Base-by-base conservation (phyloP, 2,329 filamentous ascomycete genomes). In the Alternaria novae-zelandiae region DNA sequence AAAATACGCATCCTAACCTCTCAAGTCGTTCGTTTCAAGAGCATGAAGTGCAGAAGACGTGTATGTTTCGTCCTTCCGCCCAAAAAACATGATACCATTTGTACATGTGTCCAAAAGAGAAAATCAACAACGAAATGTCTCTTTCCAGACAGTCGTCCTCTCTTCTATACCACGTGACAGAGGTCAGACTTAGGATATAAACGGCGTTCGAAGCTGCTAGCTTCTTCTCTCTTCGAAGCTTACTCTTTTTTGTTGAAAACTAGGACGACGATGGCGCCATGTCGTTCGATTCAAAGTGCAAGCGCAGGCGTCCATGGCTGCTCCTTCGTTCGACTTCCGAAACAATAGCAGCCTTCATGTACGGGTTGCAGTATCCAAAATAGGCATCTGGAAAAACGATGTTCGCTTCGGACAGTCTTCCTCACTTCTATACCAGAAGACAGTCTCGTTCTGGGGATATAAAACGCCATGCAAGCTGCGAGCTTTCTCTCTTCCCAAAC, bases 131-230 rank as follows among this genome's bases (percentile, higher is more conserved):
- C 0, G 15, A 3, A 11, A 17, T 17, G 36, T 17, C n/a, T 17
- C 32, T 4, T 36, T 36, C 7, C 32, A 9, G 15, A n/a, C 32
- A 36, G 7, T 36, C 15, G 0, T 36, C 32, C 15, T n/a, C 15
- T n/a, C 15, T 36, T 8, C 32, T n/a, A n/a, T 41, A 17, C 9
- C n/a, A 41, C 4, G 15, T n/a, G 15, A 36, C 32, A 15, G 32
- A 1, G 13, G 13, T 36, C 5, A 4, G 15, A 36, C 4, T 0
- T 0, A 36, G 32, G 32, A 3, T 7, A n/a, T n/a, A n/a, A n/a
- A 36, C 4, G 0, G 32, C 32, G 15, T 1, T n/a, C 0, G 15
- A 36, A 36, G 0, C 15, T 36, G 15, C 15, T 0, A 36, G 32
- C 15, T 36, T n/a, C 32, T n/a, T n/a, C 15, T 36, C 32, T n/a